A percentile compares a stretch with the other conserved stretches of the same genome.
These are phyloP conservation scores for Abelmoschus esculentus DNA, from an alignment of 345 rosid species.

Conservation along the genomic window DNA sequence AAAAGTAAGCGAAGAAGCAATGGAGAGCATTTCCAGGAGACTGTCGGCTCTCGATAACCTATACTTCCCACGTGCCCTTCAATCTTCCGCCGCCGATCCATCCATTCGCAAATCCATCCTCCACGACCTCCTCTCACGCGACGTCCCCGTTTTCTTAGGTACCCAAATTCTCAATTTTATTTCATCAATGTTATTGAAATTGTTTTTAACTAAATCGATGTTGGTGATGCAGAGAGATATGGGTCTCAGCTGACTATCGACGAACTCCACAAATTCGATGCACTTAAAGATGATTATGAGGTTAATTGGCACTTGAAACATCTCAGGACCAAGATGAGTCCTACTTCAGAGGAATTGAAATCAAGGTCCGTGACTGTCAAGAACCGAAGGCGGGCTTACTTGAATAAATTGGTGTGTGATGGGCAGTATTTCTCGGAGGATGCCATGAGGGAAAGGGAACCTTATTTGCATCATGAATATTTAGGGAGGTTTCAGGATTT, in stretches of 20 bases:
- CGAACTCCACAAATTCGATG: constrained; percentile 66
- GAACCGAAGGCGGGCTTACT: constrained; percentile 76
- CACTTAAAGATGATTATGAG: constrained; percentile 57
- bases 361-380: constrained; percentile 60
- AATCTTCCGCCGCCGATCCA: constrained; percentile 38
- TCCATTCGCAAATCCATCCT: constrained; percentile 74
- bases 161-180: too few species aligned
- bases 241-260: constrained; percentile 52
- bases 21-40: constrained; percentile 56
- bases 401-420: constrained; percentile 50
- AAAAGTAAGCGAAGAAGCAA: constrained; percentile 31
- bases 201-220: not conserved
- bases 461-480: constrained; percentile 89
- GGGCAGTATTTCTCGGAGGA: constrained; percentile 91
- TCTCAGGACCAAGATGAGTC: constrained; percentile 56
- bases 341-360: constrained; percentile 57
- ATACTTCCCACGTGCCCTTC: constrained; percentile 80
- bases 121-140: constrained; percentile 79
- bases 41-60: constrained; percentile 60
- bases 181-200: not conserved
- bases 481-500: constrained; percentile 92
- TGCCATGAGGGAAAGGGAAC: constrained; percentile 94
- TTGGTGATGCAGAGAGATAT: constrained; percentile 50
- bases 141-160: constrained; percentile 85
- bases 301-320: constrained; percentile 74